Base-by-base conservation (phyloP, 139 green algal species). In the Chlamydomonas sp. region DNA sequence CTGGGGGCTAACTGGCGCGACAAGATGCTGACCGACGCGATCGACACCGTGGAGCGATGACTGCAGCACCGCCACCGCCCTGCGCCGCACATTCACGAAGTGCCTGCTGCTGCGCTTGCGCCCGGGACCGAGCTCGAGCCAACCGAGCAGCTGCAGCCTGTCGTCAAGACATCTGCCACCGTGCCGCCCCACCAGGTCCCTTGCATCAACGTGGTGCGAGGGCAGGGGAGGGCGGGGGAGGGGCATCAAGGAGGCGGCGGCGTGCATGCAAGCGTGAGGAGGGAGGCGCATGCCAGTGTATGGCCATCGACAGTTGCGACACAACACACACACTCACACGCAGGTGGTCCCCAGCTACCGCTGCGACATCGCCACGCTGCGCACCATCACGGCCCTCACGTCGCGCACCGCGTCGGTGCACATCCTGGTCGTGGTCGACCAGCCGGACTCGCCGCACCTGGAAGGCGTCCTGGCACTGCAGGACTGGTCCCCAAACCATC, bases 401-500 rank as follows among this genome's bases (percentile, higher is more conserved):
- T n/a, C 8, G 39, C 39, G 39, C 39, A 50, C 39, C 8, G 50
- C 50, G 34, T 65, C 59, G 3, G 64, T 69, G 62, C 49, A 72
- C 37, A 77, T 49, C n/a, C 13, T 77, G 49, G 31, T 73, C 13
- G 63, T 72, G 36, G 65, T 78, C 22, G 58, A 72, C 72, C 48
- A 66, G 50, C 65, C 67, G 10, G 71, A 72, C 26, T 35, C 71
- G 22, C 30, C 63, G 22, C 10, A 58, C 33, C 30, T 71, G 6
- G 36, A 50, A 26, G 72, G 43, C 10, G 64, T 78, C 5, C 3
- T 64, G 57, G 50, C 16, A 10, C 72, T 78, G 57, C 16, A 29
- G 30, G 75, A 49, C 31, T 69, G 50, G 35, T 39, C 24, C 26
- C 16, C 57, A 34, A 58, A 73, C 50, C 47, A 54, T 13, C 31